Percentiles rank a stretch among this genome's conserved stretches.
Conservation (phyloP, 2,329 filamentous ascomycete genomes). For the Diaporthe capsici region DNA sequence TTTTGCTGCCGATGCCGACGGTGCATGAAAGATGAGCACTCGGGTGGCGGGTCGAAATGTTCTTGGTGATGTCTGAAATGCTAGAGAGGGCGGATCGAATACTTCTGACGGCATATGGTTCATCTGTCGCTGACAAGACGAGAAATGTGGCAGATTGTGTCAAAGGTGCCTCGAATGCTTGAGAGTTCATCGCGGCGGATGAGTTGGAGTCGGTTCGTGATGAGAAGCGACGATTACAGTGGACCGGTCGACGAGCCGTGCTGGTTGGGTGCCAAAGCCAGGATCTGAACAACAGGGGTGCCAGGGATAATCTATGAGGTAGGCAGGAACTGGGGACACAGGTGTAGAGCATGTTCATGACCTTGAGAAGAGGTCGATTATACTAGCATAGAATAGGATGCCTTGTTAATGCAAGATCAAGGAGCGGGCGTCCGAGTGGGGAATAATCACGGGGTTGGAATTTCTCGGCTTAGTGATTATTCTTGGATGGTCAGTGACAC, state of each 20-base stretch:
- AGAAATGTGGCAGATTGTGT: conserved; percentile 9
- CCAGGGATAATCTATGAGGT: neutral
- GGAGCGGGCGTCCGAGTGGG: too few relatives aligned
- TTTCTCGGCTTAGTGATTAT: too few relatives aligned
- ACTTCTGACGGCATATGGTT: neutral
- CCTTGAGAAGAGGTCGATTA: neutral
- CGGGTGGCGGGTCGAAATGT: conserved; percentile 7
- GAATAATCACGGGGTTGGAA: neutral
- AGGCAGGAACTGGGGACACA: neutral
- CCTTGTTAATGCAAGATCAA: neutral
- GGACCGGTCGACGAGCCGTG: neutral
- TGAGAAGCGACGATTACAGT: neutral
- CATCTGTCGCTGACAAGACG: neutral
- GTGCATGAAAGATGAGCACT: conserved; percentile 1
- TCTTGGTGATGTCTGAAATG: conserved; percentile 13
- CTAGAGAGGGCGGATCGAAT: conserved; percentile 4
- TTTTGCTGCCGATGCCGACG: neutral
- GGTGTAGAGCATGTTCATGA: conserved; percentile 1
- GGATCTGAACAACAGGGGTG: neutral
- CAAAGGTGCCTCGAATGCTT: neutral
- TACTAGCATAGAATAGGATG: neutral
- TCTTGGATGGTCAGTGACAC: neutral
- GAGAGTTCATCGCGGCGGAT: neutral
- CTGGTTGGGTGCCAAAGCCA: neutral
- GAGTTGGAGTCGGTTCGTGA: neutral